Base-by-base conservation (phyloP, 306 rosid genomes). In the Trifolium subterraneum region DNA sequence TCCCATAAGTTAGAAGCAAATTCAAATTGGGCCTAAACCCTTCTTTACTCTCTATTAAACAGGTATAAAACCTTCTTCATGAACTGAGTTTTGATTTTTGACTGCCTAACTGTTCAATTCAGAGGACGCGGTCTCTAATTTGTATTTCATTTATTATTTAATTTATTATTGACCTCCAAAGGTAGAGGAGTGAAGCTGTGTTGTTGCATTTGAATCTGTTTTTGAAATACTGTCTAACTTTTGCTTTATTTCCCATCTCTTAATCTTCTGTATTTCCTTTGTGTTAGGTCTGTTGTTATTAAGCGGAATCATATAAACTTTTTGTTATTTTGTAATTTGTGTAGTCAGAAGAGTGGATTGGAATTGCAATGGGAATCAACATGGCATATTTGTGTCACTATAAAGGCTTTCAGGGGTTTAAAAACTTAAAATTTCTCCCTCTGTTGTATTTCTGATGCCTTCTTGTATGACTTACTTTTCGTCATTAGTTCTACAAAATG, bases 181-280 rank as follows among this genome's bases (percentile, higher is more conserved):
- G 7, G 52, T 16, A 6, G 19, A 15, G 52, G 33, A 22, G 3
- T 11, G n/a, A 55, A 22, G n/a, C 8, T 11, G 31, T 10, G 16
- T 55, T 10, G 16, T 55, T 55, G 62, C 62, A 55, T 20, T 55
- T 55, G 31, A 22, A 55, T 22, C 2, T 55, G 33, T 55, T 55
- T 20, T 19, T 54, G 61, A 54, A 54, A 54, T 20, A 13, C 31
- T 4, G 15, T 20, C 14, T 54, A 20, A 54, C 13, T 19, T 52
- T 9, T 9, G 16, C 63, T 56, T 56, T 22, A 23, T 56, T 56
- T 56, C 63, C 29, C 63, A 56, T 56, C 63, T 56, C 63, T 56
- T 23, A 56, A 56, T 20, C 35, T 58, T 58, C 16, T 58, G 13
- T 27, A 15, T 25, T 58, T 22, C 16, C 18, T 7, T 58, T 27